Percentiles rank a stretch among this genome's conserved stretches.
These are phyloP conservation scores for Pleurotus tuoliensis DNA, from an alignment of 768 basidiomycete species.

Conservation along the genomic window DNA sequence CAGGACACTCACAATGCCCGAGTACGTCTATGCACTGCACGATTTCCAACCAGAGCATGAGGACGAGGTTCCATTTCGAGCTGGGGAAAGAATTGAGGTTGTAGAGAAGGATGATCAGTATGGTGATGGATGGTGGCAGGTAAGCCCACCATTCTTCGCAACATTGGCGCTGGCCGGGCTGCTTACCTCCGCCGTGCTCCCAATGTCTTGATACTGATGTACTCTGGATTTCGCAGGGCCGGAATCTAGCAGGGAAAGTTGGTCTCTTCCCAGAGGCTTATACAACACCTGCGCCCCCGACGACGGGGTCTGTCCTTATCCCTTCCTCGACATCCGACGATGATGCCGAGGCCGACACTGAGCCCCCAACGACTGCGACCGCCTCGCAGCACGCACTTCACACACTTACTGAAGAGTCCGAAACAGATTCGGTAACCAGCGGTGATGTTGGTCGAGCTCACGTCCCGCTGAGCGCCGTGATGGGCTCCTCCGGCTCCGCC, in stretches of 20 bases:
- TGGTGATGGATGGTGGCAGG: conserved; percentile 93
- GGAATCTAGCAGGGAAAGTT: conserved; percentile 74
- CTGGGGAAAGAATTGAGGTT: conserved; percentile 86
- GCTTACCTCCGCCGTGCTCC: not conserved
- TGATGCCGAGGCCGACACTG: conserved; percentile 14
- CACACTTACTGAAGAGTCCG: conserved; percentile 47
- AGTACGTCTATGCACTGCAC: conserved; percentile 86
- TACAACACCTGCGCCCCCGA: conserved; percentile 59
- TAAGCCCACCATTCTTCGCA: conserved; percentile 20
- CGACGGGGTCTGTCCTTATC: conserved; percentile 17
- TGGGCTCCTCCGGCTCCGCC: not conserved
- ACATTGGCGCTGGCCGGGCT: not conserved
- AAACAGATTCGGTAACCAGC: conserved; percentile 28
- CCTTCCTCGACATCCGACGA: conserved; percentile 21
- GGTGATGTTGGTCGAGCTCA: not conserved
- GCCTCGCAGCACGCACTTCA: conserved; percentile 24
- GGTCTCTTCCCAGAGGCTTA: conserved; percentile 93
- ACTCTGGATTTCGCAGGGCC: conserved; percentile 53
- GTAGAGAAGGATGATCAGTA: conserved; percentile 92
- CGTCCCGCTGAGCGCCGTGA: conserved; percentile 2
- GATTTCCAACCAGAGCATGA: conserved; percentile 90
- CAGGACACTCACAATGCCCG: conserved; percentile 44
- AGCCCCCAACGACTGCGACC: conserved; percentile 6
- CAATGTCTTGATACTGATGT: not conserved
- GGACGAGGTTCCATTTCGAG: conserved; percentile 84